These are phyloP conservation scores for Pochonia chlamydosporia DNA, from an alignment of 2,329 filamentous ascomycete species.

Conservation along the genomic window DNA sequence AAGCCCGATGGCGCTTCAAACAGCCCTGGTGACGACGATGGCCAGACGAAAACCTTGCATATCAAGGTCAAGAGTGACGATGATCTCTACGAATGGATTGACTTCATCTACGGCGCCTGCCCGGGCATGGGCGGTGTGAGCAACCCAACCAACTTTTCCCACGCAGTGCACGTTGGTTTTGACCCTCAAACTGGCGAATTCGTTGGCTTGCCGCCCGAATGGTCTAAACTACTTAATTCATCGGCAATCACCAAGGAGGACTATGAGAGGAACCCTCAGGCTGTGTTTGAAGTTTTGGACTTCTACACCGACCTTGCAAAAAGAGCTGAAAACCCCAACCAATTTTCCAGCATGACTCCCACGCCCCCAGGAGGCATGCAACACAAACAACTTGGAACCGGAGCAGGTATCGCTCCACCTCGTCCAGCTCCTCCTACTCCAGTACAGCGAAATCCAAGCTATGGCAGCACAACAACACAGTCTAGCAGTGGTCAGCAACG, in stretches of 20 bases:
- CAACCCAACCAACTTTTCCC: constrained; percentile 96
- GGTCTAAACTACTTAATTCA: constrained; percentile 92
- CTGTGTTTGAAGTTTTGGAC: constrained; percentile 72
- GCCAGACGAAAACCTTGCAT: constrained; percentile 75
- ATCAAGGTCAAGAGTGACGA: constrained; percentile 94
- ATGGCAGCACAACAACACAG: constrained; percentile 31
- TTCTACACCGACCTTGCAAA: constrained; percentile 83
- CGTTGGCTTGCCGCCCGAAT: constrained; percentile 88
- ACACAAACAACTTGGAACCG: constrained; percentile 56
- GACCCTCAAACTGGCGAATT: constrained; percentile 94
- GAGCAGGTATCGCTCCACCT: constrained; percentile 60
- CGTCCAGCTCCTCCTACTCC: constrained; percentile 50
- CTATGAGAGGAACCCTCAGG: constrained; percentile 93
- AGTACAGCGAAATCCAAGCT: constrained; percentile 38
- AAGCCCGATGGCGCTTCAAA: constrained; percentile 61
- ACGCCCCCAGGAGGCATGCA: constrained; percentile 54
- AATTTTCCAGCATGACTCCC: constrained; percentile 63
- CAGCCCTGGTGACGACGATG: constrained; percentile 73
- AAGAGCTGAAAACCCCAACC: constrained; percentile 63
- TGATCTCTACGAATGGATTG: constrained; percentile 98
- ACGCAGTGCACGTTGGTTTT: constrained; percentile 95
- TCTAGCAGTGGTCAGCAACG: constrained; percentile 32
- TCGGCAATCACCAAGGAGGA: constrained; percentile 98
- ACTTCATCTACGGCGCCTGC: constrained; percentile 93
- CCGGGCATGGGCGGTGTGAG: constrained; percentile 97